Evolutionary conservation across 2,329 filamentous ascomycete species (phyloP).

Genomic region (Diaporthe sp.): DNA sequence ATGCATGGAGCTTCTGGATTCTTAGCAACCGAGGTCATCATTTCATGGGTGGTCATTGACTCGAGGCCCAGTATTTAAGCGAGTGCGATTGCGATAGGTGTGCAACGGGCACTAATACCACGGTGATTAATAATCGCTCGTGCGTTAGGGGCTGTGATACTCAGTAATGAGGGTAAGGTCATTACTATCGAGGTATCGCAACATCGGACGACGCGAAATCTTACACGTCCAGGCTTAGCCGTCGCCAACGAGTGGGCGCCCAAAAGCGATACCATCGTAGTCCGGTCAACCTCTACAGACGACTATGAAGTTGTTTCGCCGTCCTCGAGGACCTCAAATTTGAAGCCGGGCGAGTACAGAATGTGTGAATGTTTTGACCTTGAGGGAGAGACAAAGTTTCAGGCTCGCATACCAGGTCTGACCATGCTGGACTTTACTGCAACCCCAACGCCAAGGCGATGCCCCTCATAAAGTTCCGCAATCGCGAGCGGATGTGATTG

Average conservation of each 20-base stretch:
- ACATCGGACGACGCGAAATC: not conserved
- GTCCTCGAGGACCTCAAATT: too few relatives aligned
- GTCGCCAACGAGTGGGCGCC: too few relatives aligned
- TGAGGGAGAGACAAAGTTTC: not conserved
- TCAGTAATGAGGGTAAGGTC: not conserved
- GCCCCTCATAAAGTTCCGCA: not conserved
- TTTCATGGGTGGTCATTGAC: not conserved
- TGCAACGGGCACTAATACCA: not conserved
- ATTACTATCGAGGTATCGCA: not conserved
- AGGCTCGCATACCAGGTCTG: not conserved
- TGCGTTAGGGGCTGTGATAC: not conserved
- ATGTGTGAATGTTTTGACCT: not conserved
- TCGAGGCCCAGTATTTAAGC: constrained; percentile 19
- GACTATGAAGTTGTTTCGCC: too few relatives aligned
- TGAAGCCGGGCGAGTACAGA: too few relatives aligned
- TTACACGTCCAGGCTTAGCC: not conserved
- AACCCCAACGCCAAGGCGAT: constrained; percentile 18
- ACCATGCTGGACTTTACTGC: not conserved
- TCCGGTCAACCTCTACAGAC: too few relatives aligned
- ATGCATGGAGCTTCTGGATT: not conserved
- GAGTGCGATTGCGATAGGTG: constrained; percentile 20
- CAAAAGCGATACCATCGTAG: too few relatives aligned
- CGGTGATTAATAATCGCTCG: not conserved
- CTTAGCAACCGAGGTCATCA: not conserved
- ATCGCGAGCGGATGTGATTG: not conserved